Percentiles rank a stretch among this genome's conserved stretches.
These are phyloP conservation scores for Naganishia liquefaciens DNA, from an alignment of 1,284 basidiomycete genomes.

Conservation along the genomic window DNA sequence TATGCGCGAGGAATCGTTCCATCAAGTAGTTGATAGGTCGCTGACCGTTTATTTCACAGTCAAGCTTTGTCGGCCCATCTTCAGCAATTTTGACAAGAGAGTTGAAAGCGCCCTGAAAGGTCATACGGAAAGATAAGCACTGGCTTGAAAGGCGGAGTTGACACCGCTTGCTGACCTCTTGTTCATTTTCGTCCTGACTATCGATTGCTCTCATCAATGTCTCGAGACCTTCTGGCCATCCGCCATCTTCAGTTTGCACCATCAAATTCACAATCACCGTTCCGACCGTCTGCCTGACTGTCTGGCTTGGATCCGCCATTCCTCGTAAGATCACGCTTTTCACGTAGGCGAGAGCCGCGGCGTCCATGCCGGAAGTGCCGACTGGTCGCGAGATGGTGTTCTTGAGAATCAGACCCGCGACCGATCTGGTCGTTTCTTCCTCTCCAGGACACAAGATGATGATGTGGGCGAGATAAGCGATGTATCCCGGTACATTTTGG, in stretches of 20 bases:
- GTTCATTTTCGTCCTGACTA: slow-evolving; percentile 67
- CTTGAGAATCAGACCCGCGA: slow-evolving; percentile 96
- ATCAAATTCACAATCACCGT: slow-evolving; percentile 87
- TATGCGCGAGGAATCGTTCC: slow-evolving; percentile 85
- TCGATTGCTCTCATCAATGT: slow-evolving; percentile 77
- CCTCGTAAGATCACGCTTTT: slow-evolving; percentile 78
- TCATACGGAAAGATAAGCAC: slow-evolving; percentile 33
- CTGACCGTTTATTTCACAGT: slow-evolving; percentile 83
- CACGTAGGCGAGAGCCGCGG: slow-evolving; percentile 67
- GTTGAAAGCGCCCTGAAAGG: slow-evolving; percentile 82
- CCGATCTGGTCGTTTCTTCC: slow-evolving; percentile 86
- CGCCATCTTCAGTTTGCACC: slow-evolving; percentile 77
- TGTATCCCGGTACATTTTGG: slow-evolving; percentile 77
- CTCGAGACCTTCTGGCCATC: slow-evolving; percentile 89
- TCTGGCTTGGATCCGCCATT: slow-evolving; percentile 73
- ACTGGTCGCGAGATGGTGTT: slow-evolving; percentile 64
- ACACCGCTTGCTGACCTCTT: slow-evolving; percentile 68
- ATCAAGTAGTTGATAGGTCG: slow-evolving; percentile 91
- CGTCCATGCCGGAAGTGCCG: slow-evolving; percentile 37
- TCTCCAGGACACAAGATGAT: slow-evolving; percentile 67
- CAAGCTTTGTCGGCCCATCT: slow-evolving; percentile 93
- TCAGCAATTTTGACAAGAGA: slow-evolving; percentile 94
- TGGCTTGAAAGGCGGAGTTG: neutral
- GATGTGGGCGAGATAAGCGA: slow-evolving; percentile 94
- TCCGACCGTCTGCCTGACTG: slow-evolving; percentile 87